Conservation (phyloP, 192 early-diverging fungal genomes). For the Dissophora ornata region DNA sequence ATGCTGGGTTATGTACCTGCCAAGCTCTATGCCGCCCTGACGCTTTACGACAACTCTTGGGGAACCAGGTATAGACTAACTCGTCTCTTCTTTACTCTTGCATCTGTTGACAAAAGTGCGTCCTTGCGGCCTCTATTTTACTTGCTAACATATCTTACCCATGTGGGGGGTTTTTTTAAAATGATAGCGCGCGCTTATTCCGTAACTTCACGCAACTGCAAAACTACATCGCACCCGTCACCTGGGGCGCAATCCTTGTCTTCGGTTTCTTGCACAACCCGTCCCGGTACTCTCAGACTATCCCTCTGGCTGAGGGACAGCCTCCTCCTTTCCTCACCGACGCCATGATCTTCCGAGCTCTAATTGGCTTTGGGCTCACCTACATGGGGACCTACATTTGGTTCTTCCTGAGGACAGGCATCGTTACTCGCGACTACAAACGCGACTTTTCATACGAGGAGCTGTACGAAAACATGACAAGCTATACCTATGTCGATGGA, state of each 20-base stretch:
- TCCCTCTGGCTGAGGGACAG: slow-evolving; percentile 17
- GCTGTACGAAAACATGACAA: slow-evolving; percentile 23
- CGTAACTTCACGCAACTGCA: slow-evolving; percentile 25
- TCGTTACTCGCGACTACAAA: slow-evolving; percentile 15
- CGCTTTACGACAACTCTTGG: slow-evolving; percentile 66
- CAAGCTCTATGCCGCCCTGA: slow-evolving; percentile 61
- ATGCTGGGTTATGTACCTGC: slow-evolving; percentile 61
- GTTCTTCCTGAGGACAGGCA: slow-evolving; percentile 17
- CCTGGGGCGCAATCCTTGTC: slow-evolving; percentile 11
- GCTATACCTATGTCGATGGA: slow-evolving; percentile 14
- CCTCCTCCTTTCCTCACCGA: slow-evolving; percentile 15
- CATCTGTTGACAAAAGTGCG: no score
- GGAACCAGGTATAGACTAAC: slow-evolving; percentile 51
- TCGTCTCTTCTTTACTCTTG: background rate
- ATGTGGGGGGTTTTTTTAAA: background rate
- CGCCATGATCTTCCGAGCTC: background rate
- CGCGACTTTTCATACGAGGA: slow-evolving; percentile 34
- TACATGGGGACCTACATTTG: slow-evolving; percentile 8
- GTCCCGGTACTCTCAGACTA: slow-evolving; percentile 10
- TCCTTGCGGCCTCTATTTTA: no score
- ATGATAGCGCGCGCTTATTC: slow-evolving; percentile 20
- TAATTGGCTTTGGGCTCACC: background rate
- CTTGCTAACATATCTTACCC: background rate
- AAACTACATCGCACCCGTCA: slow-evolving; percentile 27
- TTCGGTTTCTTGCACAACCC: slow-evolving; percentile 19